These are phyloP conservation scores for Tetrastigma voinierianum DNA, from an alignment of 164 flowering plant species.

Conservation along the genomic window DNA sequence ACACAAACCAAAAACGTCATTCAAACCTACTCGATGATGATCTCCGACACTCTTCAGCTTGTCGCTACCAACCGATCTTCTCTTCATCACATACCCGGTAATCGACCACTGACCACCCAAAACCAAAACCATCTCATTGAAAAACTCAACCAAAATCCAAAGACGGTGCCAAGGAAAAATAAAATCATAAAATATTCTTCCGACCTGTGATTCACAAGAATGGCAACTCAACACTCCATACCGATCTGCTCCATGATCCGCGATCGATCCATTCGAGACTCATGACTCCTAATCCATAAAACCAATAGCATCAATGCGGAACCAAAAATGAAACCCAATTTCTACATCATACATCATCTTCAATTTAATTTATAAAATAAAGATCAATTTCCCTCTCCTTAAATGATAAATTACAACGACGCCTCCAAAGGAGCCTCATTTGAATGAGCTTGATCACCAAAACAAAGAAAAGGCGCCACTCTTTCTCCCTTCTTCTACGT, in stretches of 20 bases:
- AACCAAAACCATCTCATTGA: neutral
- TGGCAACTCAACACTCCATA: slow-evolving; percentile 97
- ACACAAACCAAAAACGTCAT: no score
- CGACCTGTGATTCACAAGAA: slow-evolving; percentile 80
- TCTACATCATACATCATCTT: slow-evolving; percentile 1
- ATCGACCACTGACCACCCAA: slow-evolving; percentile 4
- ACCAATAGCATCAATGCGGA: neutral
- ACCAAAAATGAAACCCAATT: neutral
- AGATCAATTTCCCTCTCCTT: no score
- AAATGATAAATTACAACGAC: no score
- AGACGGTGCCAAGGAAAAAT: neutral
- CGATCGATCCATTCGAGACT: slow-evolving; percentile 94
- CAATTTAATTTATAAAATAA: neutral
- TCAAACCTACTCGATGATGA: slow-evolving; percentile 79
- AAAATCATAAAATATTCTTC: slow-evolving; percentile 49
- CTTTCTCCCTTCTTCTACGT: no score
- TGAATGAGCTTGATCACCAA: no score
- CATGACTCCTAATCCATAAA: slow-evolving; percentile 26
- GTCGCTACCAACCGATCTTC: slow-evolving; percentile 93
- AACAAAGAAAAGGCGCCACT: no score
- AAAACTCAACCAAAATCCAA: neutral
- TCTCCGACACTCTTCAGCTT: slow-evolving; percentile 91
- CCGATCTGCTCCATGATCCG: slow-evolving; percentile 99
- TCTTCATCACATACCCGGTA: slow-evolving; percentile 86
- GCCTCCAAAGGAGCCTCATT: no score